Evolutionary conservation across 2,329 filamentous ascomycete genomes (phyloP).

Genomic region (Fusarium torulosum): DNA sequence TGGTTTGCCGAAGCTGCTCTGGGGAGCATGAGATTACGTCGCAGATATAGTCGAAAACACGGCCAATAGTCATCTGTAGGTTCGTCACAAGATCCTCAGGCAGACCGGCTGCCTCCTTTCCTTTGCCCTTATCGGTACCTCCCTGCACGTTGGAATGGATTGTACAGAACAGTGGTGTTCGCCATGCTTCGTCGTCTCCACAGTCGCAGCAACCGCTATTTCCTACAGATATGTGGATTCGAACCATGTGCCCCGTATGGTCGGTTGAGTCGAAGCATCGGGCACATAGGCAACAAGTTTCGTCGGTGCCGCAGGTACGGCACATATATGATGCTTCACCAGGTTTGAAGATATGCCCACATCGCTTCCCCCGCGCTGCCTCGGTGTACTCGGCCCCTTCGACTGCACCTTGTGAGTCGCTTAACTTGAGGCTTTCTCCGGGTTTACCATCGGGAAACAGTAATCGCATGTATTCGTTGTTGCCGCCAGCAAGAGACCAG

Average conservation of each 20-base stretch:
- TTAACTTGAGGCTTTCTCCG: slow-evolving; percentile 77
- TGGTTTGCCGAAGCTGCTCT: slow-evolving; percentile 89
- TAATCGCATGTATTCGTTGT: slow-evolving; percentile 78
- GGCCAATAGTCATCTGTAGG: slow-evolving; percentile 87
- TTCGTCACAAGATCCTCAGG: slow-evolving; percentile 81
- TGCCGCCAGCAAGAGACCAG: slow-evolving; percentile 83
- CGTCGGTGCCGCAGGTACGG: slow-evolving; percentile 92
- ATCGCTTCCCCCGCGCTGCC: slow-evolving; percentile 90
- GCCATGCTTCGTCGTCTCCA: slow-evolving; percentile 95
- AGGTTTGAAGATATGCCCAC: slow-evolving; percentile 95
- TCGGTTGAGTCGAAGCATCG: slow-evolving; percentile 96
- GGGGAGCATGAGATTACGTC: slow-evolving; percentile 98
- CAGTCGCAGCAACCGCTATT: slow-evolving; percentile 98
- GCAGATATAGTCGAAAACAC: slow-evolving; percentile 92
- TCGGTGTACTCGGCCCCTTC: slow-evolving; percentile 96
- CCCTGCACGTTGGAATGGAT: slow-evolving; percentile 81
- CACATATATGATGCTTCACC: slow-evolving; percentile 96
- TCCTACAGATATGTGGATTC: slow-evolving; percentile 86
- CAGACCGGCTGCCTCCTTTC: slow-evolving; percentile 68
- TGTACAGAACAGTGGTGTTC: slow-evolving; percentile 86
- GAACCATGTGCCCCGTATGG: slow-evolving; percentile 92
- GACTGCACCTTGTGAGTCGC: slow-evolving; percentile 89
- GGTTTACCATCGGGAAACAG: slow-evolving; percentile 85
- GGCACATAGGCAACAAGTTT: slow-evolving; percentile 94
- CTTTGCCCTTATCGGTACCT: slow-evolving; percentile 70